Conservation (phyloP, 768 basidiomycete species). For the Paxillus involutus region DNA sequence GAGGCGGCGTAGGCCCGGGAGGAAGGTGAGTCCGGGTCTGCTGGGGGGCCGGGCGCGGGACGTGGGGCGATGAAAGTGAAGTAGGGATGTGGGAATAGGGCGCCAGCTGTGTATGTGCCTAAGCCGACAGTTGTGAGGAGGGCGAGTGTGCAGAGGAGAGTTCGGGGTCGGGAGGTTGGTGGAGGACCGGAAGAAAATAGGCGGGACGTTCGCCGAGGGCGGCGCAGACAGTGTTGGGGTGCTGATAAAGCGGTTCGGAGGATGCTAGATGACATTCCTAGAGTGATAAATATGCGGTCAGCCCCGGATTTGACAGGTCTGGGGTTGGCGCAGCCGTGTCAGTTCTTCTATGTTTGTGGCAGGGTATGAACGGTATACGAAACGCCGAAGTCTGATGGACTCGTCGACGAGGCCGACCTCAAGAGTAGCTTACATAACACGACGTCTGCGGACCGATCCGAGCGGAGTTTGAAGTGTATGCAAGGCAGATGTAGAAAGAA, state of each 20-base stretch:
- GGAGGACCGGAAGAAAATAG: conserved; percentile 15
- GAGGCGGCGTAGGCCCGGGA: conserved; percentile 54
- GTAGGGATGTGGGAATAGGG: conserved; percentile 68
- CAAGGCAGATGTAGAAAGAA: no score
- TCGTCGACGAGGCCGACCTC: no score
- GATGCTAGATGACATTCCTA: conserved; percentile 5
- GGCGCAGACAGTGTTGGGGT: background rate
- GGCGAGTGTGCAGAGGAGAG: conserved; percentile 13
- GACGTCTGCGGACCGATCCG: conserved; percentile 19
- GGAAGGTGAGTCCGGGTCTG: conserved; percentile 51
- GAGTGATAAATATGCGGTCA: background rate
- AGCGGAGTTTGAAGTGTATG: conserved; percentile 14
- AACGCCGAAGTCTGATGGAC: background rate
- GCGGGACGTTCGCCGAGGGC: background rate
- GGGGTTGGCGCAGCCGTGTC: background rate
- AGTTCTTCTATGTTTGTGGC: background rate
- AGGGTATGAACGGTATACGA: background rate
- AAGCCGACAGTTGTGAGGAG: conserved; percentile 22
- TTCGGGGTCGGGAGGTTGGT: background rate
- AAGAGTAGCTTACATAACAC: no score
- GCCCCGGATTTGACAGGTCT: no score
- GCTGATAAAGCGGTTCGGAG: conserved; percentile 5
- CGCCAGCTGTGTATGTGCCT: conserved; percentile 49
- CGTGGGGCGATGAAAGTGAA: conserved; percentile 74
- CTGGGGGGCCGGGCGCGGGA: conserved; percentile 68